phyloP scores from a whole-genome alignment of 768 basidiomycete species.

The Pleurotus salmoneostramineus region DNA sequence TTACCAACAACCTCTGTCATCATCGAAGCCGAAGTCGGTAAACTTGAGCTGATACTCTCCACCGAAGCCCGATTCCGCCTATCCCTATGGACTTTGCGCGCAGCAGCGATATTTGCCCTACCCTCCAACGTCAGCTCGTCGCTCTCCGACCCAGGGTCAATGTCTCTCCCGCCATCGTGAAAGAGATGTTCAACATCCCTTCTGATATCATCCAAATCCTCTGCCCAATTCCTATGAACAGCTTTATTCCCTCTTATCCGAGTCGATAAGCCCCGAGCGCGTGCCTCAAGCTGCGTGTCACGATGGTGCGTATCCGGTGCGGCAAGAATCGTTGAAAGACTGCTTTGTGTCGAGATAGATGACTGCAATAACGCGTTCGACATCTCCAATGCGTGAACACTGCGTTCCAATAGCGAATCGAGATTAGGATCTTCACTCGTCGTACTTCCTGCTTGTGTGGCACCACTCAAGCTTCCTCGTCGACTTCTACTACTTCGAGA shows the following conservation, averaged over 20 bases:
- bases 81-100: conserved; percentile 1
- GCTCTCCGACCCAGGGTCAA: conserved; percentile 4
- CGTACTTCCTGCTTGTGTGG: conserved; percentile 17
- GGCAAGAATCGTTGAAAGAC: conserved; percentile 41
- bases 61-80: conserved; percentile 11
- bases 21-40: conserved; percentile 31
- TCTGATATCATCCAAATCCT: conserved; percentile 64
- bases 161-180: conserved; percentile 20
- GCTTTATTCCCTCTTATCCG: conserved; percentile 43
- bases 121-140: neutral
- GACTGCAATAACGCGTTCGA: conserved; percentile 77
- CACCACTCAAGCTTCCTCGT: conserved; percentile 10
- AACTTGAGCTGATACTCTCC: conserved; percentile 36
- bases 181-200: conserved; percentile 60
- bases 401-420: conserved; percentile 76
- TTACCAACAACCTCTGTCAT: conserved; percentile 12
- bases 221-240: conserved; percentile 55
- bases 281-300: conserved; percentile 44
- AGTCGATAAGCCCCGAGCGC: conserved; percentile 49
- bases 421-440: conserved; percentile 50
- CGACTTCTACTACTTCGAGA: conserved; percentile 18
- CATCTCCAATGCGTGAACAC: conserved; percentile 82
- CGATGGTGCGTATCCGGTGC: conserved; percentile 31
- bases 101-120: neutral
- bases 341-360: conserved; percentile 69